A percentile compares a stretch with the other conserved stretches of the same genome.
Evolutionary conservation across 2,329 filamentous ascomycete genomes (phyloP).

Genomic region (Colletotrichum karsti): DNA sequence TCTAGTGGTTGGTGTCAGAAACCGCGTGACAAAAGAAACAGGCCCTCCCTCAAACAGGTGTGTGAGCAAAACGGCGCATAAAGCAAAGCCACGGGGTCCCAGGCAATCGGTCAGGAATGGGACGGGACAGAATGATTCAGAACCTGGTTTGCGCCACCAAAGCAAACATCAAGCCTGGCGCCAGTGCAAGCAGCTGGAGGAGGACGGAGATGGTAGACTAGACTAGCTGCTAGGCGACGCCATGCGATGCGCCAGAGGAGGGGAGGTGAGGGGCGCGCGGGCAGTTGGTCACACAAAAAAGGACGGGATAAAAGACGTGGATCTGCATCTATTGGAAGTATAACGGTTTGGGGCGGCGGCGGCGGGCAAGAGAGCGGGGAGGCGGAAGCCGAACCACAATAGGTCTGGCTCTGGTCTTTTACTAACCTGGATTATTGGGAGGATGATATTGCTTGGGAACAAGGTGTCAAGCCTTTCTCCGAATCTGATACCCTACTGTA

Average conservation of each 20-base stretch:
- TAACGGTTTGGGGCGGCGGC: constrained; percentile 17
- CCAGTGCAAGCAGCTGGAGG: constrained; percentile 12
- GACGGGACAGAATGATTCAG: background rate
- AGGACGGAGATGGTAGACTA: background rate
- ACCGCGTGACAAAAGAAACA: constrained; percentile 9
- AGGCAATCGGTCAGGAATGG: constrained; percentile 2
- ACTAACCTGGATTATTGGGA: background rate
- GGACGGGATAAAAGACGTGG: background rate
- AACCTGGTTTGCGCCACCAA: constrained; percentile 11
- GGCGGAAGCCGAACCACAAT: constrained; percentile 19
- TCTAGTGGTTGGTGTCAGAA: constrained; percentile 21
- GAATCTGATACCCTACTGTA: background rate
- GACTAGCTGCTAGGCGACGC: background rate
- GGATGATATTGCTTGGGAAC: background rate
- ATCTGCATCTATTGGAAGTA: constrained; percentile 25
- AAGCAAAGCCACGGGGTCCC: constrained; percentile 15
- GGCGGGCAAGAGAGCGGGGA: constrained; percentile 11
- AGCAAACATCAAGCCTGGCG: background rate
- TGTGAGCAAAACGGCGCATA: constrained; percentile 1
- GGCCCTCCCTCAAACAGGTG: background rate
- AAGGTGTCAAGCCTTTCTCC: background rate
- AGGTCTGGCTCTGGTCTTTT: constrained; percentile 5
- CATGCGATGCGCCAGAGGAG: background rate
- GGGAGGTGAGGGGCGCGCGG: background rate
- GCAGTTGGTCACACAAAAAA: background rate